Percentiles rank a stretch among this genome's conserved stretches.
These are phyloP conservation scores for Pleurotus citrinopileatus DNA, from an alignment of 768 basidiomycete genomes.

Conservation along the genomic window DNA sequence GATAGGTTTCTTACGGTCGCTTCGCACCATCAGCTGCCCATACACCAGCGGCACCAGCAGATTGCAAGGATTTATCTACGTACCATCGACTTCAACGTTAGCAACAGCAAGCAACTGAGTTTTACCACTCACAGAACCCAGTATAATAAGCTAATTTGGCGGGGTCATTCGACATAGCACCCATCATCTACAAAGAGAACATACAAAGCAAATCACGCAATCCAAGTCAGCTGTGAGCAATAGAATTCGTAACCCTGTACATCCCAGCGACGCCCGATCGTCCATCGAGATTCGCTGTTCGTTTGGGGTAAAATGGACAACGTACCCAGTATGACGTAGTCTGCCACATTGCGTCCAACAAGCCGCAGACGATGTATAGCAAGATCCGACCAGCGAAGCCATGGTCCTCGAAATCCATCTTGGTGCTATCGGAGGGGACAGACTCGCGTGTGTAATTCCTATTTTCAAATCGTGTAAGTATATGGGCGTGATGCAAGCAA, in stretches of 20 bases:
- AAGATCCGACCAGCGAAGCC: conserved; percentile 53
- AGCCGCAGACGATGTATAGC: conserved; percentile 69
- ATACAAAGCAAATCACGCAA: not conserved
- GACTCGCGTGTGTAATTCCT: conserved; percentile 33
- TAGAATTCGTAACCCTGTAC: no score
- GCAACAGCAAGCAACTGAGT: not conserved
- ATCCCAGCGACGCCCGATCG: no score
- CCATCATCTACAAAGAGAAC: conserved; percentile 64
- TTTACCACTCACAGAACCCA: conserved; percentile 67
- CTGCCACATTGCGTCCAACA: conserved; percentile 85
- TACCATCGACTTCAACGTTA: not conserved
- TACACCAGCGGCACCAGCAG: conserved; percentile 67
- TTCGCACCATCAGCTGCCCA: conserved; percentile 68
- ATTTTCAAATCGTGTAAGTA: not conserved
- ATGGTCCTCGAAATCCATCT: conserved; percentile 58
- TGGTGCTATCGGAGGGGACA: conserved; percentile 31
- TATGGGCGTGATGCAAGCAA: not conserved
- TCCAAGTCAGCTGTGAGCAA: no score
- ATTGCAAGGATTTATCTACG: conserved; percentile 70
- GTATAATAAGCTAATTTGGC: conserved; percentile 75
- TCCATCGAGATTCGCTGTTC: not conserved
- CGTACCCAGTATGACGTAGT: conserved; percentile 71
- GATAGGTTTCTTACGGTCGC: conserved; percentile 46
- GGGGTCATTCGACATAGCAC: conserved; percentile 81
- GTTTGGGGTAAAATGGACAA: not conserved